Percentiles rank a stretch among this genome's conserved stretches.
These are phyloP conservation scores for Gregarina niphandrodes DNA, from an alignment of 169 alveolate genomes.

Conservation along the genomic window DNA sequence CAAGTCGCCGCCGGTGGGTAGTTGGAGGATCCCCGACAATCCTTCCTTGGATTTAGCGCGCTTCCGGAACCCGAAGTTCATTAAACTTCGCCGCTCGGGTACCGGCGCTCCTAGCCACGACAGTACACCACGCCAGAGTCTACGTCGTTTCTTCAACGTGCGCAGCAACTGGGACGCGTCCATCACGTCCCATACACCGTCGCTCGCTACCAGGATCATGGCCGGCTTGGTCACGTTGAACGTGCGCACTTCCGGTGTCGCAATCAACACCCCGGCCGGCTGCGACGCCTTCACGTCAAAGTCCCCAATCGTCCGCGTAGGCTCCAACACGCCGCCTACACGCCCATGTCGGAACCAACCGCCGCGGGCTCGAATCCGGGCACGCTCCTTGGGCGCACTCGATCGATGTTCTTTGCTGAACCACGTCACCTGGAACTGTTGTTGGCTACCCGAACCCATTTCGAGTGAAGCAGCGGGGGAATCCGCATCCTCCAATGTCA, in stretches of 20 bases:
- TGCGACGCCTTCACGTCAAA: slow-evolving; percentile 11
- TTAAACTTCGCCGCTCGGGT: too few species aligned
- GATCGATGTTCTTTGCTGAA: slow-evolving; percentile 6
- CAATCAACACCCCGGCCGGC: slow-evolving; percentile 5
- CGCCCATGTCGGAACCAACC: slow-evolving; percentile 5
- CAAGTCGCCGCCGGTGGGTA: slow-evolving; percentile 1
- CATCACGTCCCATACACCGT: slow-evolving; percentile 14
- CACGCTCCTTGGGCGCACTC: slow-evolving; percentile 3
- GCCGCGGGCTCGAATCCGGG: slow-evolving; percentile 1
- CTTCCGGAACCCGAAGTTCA: too few species aligned
- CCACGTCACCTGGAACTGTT: too few species aligned
- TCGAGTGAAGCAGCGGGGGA: too few species aligned
- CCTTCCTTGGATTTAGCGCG: too few species aligned
- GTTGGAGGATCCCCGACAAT: too few species aligned
- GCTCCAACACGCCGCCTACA: slow-evolving; percentile 10
- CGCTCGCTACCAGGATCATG: slow-evolving; percentile 8
- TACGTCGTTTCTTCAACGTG: neutral
- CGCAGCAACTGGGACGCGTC: neutral
- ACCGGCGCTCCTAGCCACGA: too few species aligned
- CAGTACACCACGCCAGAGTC: too few species aligned
- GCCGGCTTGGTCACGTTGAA: slow-evolving; percentile 2
- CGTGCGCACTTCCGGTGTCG: slow-evolving; percentile 3
- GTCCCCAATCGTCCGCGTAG: slow-evolving; percentile 15
- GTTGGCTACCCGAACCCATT: too few species aligned
- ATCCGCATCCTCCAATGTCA: too few species aligned